Percentiles rank a stretch among this genome's conserved stretches.
phyloP scores from a whole-genome alignment of 2,329 filamentous ascomycete genomes.

The Fusarium compactum region DNA sequence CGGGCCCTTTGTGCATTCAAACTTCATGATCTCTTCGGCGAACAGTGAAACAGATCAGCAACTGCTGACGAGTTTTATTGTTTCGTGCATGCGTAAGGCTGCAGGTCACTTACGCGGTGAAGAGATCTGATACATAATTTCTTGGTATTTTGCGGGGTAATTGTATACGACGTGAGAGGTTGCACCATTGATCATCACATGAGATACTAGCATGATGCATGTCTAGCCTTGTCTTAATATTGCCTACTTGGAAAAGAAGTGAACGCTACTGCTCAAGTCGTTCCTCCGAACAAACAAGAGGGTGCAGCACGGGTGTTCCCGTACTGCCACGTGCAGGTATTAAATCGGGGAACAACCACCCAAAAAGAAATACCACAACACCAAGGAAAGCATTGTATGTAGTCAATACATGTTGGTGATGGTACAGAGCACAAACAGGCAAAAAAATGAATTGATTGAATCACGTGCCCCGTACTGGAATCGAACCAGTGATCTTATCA shows the following conservation, averaged over 20 bases:
- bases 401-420: too few relatives aligned
- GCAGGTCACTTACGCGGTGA: background rate
- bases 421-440: too few relatives aligned
- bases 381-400: background rate
- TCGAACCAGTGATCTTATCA: slow-evolving; percentile 44
- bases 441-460: background rate
- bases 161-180: background rate
- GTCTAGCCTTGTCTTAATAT: background rate
- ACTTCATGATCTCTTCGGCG: background rate
- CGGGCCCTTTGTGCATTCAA: background rate
- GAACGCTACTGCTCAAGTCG: background rate
- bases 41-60: background rate
- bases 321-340: background rate
- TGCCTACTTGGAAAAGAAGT: background rate
- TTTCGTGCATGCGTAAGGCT: background rate
- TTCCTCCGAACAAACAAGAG: background rate
- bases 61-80: background rate
- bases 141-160: background rate
- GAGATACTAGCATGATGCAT: background rate
- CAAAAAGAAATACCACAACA: background rate
- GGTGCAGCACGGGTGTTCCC: background rate
- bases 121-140: background rate
- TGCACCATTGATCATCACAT: background rate
- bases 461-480: slow-evolving; percentile 41
- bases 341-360: background rate